These are phyloP conservation scores for Secale cereale DNA, from an alignment of 176 grass and related monocot genomes.

Conservation along the genomic window DNA sequence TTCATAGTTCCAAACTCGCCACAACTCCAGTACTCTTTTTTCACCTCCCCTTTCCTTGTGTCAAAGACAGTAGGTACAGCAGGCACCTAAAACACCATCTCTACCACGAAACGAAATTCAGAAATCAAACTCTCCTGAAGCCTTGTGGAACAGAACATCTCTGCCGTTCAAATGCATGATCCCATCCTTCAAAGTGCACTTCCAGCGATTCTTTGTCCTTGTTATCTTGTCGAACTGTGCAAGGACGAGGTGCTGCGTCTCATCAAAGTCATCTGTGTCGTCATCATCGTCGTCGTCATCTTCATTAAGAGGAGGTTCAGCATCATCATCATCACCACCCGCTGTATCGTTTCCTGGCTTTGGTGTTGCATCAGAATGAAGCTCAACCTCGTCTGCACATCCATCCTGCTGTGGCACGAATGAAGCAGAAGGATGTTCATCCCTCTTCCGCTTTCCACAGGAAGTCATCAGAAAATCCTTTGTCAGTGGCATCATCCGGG, in stretches of 20 bases:
- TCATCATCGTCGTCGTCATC: slow-evolving; percentile 52
- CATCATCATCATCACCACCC: too few relatives aligned
- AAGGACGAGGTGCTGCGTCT: slow-evolving; percentile 69
- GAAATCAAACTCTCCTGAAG: slow-evolving; percentile 64
- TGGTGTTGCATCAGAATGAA: slow-evolving; percentile 28
- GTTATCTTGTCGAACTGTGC: slow-evolving; percentile 80
- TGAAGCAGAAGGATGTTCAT: slow-evolving; percentile 65
- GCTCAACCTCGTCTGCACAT: slow-evolving; percentile 51
- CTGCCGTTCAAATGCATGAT: slow-evolving; percentile 77
- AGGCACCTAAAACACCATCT: slow-evolving; percentile 40
- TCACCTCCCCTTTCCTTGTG: slow-evolving; percentile 42
- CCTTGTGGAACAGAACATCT: slow-evolving; percentile 79
- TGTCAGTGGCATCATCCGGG: slow-evolving; percentile 25
- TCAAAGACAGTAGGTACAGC: slow-evolving; percentile 41
- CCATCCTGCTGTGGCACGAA: slow-evolving; percentile 98
- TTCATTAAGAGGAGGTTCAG: slow-evolving; percentile 81
- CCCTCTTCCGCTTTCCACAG: slow-evolving; percentile 90
- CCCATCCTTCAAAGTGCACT: slow-evolving; percentile 70
- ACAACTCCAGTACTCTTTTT: neutral
- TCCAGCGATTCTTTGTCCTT: slow-evolving; percentile 82
- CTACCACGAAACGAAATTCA: slow-evolving; percentile 26
- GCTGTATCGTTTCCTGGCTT: slow-evolving; percentile 37
- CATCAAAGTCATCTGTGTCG: slow-evolving; percentile 60
- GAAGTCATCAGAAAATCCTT: slow-evolving; percentile 70
- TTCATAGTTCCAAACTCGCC: slow-evolving; percentile 11